Evolutionary conservation across 2,329 filamentous ascomycete species (phyloP).

Genomic region (Bisporella sp.): DNA sequence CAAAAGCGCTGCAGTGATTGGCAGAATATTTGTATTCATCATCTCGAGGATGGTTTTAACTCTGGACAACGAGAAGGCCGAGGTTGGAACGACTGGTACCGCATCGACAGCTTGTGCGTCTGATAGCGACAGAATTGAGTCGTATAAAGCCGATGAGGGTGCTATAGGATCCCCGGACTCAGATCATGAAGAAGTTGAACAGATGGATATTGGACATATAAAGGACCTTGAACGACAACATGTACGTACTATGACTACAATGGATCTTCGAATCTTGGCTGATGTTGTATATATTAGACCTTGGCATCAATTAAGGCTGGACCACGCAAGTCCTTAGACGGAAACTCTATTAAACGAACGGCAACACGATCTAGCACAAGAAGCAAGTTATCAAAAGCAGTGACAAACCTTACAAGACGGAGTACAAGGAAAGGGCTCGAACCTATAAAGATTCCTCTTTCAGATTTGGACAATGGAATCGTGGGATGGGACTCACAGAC

Average conservation of each 20-base stretch:
- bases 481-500: slow-evolving; percentile 54
- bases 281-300: slow-evolving; percentile 5
- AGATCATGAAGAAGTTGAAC: slow-evolving; percentile 20
- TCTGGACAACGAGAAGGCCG: no score
- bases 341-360: neutral
- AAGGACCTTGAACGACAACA: slow-evolving; percentile 19
- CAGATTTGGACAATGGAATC: slow-evolving; percentile 44
- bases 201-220: slow-evolving; percentile 20
- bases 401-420: slow-evolving; percentile 13
- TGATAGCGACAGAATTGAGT: slow-evolving; percentile 11
- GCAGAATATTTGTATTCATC: no score
- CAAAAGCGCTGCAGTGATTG: no score
- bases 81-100: slow-evolving; percentile 7
- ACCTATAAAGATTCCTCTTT: slow-evolving; percentile 31
- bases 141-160: slow-evolving; percentile 5
- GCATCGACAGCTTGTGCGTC: slow-evolving; percentile 13
- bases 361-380: slow-evolving; percentile 2
- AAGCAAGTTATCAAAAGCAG: slow-evolving; percentile 19
- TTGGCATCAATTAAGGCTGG: slow-evolving; percentile 15
- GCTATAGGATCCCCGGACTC: slow-evolving; percentile 17
- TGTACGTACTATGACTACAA: slow-evolving; percentile 3
- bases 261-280: no score
- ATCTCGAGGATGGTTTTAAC: no score
- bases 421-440: slow-evolving; percentile 18
- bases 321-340: slow-evolving; percentile 7